Base-by-base conservation (phyloP, 2,329 filamentous ascomycete genomes). In the Alternaria conjuncta region DNA sequence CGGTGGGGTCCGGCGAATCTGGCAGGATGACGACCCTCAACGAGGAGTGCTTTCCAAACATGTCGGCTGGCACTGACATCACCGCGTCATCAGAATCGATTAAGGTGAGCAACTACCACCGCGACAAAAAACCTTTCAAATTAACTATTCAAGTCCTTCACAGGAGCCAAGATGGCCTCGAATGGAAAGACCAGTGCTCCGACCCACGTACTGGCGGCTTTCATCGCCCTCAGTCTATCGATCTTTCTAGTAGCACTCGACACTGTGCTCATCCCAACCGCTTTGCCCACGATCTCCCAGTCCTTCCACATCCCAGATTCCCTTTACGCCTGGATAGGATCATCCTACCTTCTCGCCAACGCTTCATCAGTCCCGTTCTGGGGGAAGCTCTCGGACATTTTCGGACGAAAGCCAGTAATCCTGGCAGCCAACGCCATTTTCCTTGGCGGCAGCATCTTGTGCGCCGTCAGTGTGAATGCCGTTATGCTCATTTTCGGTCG, bases 241-340 rank as follows among this genome's bases (percentile, higher is more conserved):
- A 76, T 81, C 32, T 83, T 82, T 60, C 71, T 82, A n/a, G 79
- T 80, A 4, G 81, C 81, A 11, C 77, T 83, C 6, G 82, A 83
- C 60, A 72, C 87, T 44, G 90, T 89, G 12, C 86, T 89, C 69
- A 83, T 90, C 66, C 86, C 90, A 8, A 91, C 89, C 0, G 88
- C 89, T 8, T 82, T 92, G 7, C 89, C 90, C 0, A 88, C 87
- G 13, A 92, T 92, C 61, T 84, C 87, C 3, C 80, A 79, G 28
- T 84, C 90, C 59, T 88, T 94, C 66, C 77, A 88, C 45, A 71
- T 80, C 10, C 90, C 90, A 3, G 87, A 87, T 8, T 83, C 86
- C 4, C 89, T 91, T n/a, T 94, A 93, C 78, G 88, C 89, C 28
- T 94, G 92, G 92, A 90, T 93, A 59, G 92, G 92, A 1, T 81